These are phyloP conservation scores for Petunia axillaris DNA, from an alignment of 257 asterid genomes.

Conservation along the genomic window DNA sequence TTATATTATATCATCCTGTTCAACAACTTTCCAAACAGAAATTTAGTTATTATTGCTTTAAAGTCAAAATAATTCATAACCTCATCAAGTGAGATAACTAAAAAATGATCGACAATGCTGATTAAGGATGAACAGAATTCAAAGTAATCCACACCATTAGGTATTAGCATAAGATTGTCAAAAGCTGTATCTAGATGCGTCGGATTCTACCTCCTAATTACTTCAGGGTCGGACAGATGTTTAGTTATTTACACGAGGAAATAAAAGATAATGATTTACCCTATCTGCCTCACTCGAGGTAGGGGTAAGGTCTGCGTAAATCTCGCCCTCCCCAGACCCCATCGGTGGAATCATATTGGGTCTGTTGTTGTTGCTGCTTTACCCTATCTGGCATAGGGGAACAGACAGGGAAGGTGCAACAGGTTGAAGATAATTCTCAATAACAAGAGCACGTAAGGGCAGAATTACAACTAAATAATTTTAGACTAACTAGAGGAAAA, in stretches of 20 bases:
- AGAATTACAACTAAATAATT: not conserved
- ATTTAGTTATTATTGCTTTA: not conserved
- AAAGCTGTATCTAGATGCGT: constrained; percentile 6
- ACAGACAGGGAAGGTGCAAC: too few relatives aligned
- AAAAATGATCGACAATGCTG: not conserved
- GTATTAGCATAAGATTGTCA: constrained; percentile 17
- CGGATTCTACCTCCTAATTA: constrained; percentile 6
- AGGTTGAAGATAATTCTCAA: too few relatives aligned
- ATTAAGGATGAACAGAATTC: not conserved
- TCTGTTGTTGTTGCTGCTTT: too few relatives aligned
- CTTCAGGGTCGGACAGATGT: not conserved
- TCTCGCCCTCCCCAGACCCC: too few relatives aligned
- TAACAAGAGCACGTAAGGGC: not conserved
- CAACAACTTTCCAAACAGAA: not conserved
- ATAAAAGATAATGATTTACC: not conserved
- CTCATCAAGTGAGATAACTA: not conserved
- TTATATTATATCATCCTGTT: constrained; percentile 1
- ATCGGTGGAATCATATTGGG: too few relatives aligned
- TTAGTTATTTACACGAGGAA: not conserved
- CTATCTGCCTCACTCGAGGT: too few relatives aligned
- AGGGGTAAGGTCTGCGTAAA: too few relatives aligned
- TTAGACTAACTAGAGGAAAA: not conserved
- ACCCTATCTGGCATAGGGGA: too few relatives aligned
- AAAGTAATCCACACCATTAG: not conserved
- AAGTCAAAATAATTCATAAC: not conserved